These are phyloP conservation scores for Paramyrothecium roridum DNA, from an alignment of 2,329 filamentous ascomycete species.

Conservation along the genomic window DNA sequence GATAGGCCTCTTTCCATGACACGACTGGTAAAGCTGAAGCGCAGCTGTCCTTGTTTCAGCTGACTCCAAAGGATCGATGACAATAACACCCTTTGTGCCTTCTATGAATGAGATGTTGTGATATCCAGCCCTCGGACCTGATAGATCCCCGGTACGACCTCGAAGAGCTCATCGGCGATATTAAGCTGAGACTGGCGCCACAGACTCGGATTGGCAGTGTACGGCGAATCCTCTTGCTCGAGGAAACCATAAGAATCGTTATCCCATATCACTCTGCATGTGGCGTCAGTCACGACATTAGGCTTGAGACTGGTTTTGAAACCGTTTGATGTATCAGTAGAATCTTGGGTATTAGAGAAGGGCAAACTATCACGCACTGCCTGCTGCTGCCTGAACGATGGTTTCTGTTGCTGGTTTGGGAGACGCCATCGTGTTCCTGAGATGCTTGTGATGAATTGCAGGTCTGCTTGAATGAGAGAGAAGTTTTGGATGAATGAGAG, in stretches of 20 bases:
- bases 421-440: no score
- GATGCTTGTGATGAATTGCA: no score
- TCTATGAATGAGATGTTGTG: conserved; percentile 38
- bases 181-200: conserved; percentile 7
- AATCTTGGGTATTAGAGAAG: no score
- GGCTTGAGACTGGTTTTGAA: background rate
- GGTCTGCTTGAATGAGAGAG: no score
- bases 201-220: conserved; percentile 6
- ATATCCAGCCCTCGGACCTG: conserved; percentile 37
- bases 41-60: conserved; percentile 27
- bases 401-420: no score
- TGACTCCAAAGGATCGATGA: conserved; percentile 34
- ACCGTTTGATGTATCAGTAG: no score
- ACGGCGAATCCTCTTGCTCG: background rate
- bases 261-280: conserved; percentile 9
- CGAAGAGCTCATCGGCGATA: conserved; percentile 2
- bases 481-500: no score
- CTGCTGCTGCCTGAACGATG: no score
- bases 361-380: no score
- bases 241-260: conserved; percentile 19
- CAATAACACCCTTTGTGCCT: conserved; percentile 28
- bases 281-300: background rate
- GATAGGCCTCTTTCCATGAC: conserved; percentile 18
- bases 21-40: conserved; percentile 27
- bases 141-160: conserved; percentile 30